Percentiles rank a stretch among this genome's conserved stretches.
phyloP scores from a whole-genome alignment of 345 rosid species.

The Sonneratia alba region DNA sequence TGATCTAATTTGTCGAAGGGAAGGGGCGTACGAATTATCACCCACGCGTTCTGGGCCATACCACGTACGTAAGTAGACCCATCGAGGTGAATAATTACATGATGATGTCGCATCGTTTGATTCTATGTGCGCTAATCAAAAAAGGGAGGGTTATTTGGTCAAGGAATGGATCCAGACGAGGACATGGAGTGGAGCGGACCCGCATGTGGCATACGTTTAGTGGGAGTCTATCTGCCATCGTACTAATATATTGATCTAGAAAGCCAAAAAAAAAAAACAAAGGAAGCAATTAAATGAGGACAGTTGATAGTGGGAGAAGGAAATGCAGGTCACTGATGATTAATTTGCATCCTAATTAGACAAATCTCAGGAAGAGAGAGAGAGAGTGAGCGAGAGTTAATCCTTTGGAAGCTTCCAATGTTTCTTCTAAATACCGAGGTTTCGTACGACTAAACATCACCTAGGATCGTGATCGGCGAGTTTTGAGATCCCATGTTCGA shows the following conservation, averaged over 20 bases:
- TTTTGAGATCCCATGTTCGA: too few relatives aligned
- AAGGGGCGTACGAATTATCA: background rate
- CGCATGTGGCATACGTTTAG: background rate
- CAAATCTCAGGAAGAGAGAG: background rate
- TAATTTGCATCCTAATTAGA: background rate
- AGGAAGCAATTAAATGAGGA: too few relatives aligned
- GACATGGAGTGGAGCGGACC: background rate
- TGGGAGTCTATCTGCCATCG: background rate
- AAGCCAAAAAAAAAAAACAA: background rate
- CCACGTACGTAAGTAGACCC: too few relatives aligned
- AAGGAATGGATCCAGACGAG: background rate
- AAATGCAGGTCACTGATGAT: background rate
- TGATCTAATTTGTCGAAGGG: too few relatives aligned
- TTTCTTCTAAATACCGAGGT: too few relatives aligned
- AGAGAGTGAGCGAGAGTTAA: background rate
- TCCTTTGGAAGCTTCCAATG: conserved; percentile 1
- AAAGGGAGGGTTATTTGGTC: background rate
- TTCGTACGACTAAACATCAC: too few relatives aligned
- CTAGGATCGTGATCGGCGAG: too few relatives aligned
- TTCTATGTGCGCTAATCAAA: background rate
- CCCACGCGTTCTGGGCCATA: too few relatives aligned
- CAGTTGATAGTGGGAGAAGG: too few relatives aligned
- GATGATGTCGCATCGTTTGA: background rate
- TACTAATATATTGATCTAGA: background rate
- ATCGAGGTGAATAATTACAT: too few relatives aligned